Base-by-base conservation (phyloP, 106 monocot genomes). In the Dioscorea zingiberensis region DNA sequence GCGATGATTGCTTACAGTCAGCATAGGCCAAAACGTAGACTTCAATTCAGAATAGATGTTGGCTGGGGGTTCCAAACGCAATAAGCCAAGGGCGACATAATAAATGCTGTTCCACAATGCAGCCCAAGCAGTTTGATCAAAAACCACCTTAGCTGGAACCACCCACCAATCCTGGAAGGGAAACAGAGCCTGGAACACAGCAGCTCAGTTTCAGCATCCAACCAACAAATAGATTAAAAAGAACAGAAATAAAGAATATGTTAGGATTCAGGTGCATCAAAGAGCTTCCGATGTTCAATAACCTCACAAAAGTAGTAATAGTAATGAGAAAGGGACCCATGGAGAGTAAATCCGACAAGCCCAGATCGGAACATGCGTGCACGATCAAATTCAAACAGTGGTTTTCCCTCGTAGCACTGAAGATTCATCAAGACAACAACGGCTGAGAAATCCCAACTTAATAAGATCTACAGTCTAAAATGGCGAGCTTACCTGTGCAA, bases 341-440 rank as follows among this genome's bases (percentile, higher is more conserved):
- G 94, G 53, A 95, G 83, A 21, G 85, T 74, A 71, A 95, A 95
- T 23, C 94, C 94, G 21, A 88, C 91, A 46, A 88, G 69, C 23
- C 94, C 91, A 57, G 94, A 95, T 70, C 94, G 70, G 71, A 95
- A 79, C 82, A 85, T 83, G 30, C 94, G 90, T 69, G 82, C 32
- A 4, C 94, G 91, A 64, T 95, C 91, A 60, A 95, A 88, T 22
- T 95, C 94, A 77, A 95, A 87, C 19, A 95, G 80, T 18, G 94
- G 94, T 67, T 95, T 95, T n/a, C 94, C 94, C 74, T 91, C 91
- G 68, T 83, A 91, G 68, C 94, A 95, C 94, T 95, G 80, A 69
- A 81, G 49, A 48, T 53, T 70, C 16, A 67, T 48, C n/a, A 64
- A 55, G 55, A 21, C 38, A 32, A 21, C 38, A 38, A 38, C 38